Evolutionary conservation across 1,284 basidiomycete genomes (phyloP), one percentile per base, ranked within the genome.

Genomic region (Ceratobasidium sp.): DNA sequence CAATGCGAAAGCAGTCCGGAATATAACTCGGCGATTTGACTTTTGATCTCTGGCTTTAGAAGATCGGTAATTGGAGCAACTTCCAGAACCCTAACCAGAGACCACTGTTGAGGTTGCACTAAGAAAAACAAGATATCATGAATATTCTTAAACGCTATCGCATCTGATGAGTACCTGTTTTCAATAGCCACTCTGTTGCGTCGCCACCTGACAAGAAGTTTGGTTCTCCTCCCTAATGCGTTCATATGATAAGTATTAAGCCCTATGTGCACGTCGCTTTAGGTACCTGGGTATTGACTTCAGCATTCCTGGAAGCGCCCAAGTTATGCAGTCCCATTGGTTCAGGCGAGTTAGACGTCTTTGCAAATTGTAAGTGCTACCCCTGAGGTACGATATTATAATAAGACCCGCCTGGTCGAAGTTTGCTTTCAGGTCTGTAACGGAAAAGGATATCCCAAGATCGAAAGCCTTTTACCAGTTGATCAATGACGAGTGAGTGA

Each of bases 91-190:
- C 72, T 48, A 31, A 53, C 72, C 36, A 29, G 41, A 15, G 22
- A 50, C 72, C 72, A 73, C 33, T 51, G 50, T 1, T 31, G 53
- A 1, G 63, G 63, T 11, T 65, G 63, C n/a, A 48, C 63, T 65
- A 17, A 11, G 29, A 9, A 36, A n/a, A 22, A 22, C 2, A 24
- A 19, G 6, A 5, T 19, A 14, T 41, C 14, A 47, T 15, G 9
- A 27, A 47, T n/a, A 63, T 11, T n/a, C n/a, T n/a, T 7, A 9
- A 27, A 47, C 19, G 22, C 31, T 36, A 19, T 33, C 5, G 56
- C 14, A 14, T 9, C n/a, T 24, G 17, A 53, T 33, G n/a, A 4
- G 11, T 41, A 65, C 63, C 33, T 27, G 4, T 48, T 33, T 31
- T 53, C 2, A 48, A 65, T 8, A 65, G 31, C 63, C 63, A 65